Evolutionary conservation across 2,329 filamentous ascomycete species (phyloP).

Genomic region (Colletotrichum nymphaeae): DNA sequence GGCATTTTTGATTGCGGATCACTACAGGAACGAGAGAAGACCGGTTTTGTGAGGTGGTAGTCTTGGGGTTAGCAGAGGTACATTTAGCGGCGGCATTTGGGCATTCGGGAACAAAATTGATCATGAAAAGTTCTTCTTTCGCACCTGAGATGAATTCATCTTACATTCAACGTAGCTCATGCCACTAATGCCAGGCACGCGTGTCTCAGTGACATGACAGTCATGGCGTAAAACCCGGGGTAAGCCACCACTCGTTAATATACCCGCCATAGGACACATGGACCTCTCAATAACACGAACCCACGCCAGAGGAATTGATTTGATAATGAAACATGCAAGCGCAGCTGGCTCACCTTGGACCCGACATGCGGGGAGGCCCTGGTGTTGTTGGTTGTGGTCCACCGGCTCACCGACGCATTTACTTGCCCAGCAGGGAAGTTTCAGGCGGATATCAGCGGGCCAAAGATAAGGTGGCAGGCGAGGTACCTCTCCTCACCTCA

Average conservation of each 20-base stretch:
- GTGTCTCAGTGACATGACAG: background rate
- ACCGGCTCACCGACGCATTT: background rate
- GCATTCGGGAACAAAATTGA: conserved; percentile 7
- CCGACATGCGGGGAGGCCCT: background rate
- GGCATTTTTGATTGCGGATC: conserved; percentile 91
- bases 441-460: conserved; percentile 35
- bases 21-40: conserved; percentile 63
- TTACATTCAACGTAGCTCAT: background rate
- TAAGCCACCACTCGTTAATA: background rate
- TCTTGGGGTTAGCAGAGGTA: background rate
- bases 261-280: background rate
- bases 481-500: background rate
- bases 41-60: conserved; percentile 8
- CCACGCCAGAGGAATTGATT: too few relatives aligned
- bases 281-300: background rate
- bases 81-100: too few relatives aligned
- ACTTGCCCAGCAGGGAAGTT: conserved; percentile 26
- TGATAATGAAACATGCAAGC: background rate
- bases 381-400: background rate
- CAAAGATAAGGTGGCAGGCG: conserved; percentile 19
- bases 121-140: conserved; percentile 18
- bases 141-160: background rate
- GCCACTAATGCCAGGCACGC: background rate
- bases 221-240: background rate
- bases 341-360: background rate